These are phyloP conservation scores for Cenchrus purpureus DNA, from an alignment of 176 grass and related monocot species.

Conservation along the genomic window DNA sequence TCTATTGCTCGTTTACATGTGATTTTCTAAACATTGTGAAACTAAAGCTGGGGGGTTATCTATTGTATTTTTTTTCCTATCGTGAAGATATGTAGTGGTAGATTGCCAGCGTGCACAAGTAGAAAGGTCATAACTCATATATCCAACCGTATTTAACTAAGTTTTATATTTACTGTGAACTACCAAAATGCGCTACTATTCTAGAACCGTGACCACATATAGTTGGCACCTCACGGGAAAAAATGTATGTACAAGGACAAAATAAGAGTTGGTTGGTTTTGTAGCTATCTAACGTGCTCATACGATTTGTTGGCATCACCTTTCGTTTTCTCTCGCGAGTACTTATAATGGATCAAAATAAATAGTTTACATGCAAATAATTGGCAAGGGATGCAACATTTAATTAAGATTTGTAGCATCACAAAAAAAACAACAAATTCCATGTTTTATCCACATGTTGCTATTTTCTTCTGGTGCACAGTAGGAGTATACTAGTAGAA, in stretches of 20 bases:
- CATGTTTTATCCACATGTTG: neutral
- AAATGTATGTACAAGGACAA: neutral
- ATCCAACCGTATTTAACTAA: fast-evolving
- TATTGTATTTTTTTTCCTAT: neutral
- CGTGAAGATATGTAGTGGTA: neutral
- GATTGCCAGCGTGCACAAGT: too few species aligned
- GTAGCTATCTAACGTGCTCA: neutral
- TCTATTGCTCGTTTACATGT: neutral
- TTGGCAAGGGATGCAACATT: neutral
- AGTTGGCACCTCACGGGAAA: neutral
- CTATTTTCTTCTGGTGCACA: neutral
- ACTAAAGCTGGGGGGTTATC: neutral
- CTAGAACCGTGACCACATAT: neutral
- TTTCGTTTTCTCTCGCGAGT: neutral
- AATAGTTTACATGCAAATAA: neutral
- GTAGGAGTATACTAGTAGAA: neutral
- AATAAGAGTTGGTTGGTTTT: constrained; percentile 10
- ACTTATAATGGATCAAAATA: neutral
- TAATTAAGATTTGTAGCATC: neutral
- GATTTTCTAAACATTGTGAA: neutral
- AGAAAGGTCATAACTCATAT: neutral
- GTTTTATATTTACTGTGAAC: neutral
- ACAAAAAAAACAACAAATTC: neutral
- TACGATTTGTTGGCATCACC: neutral
- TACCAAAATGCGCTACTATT: neutral